Evolutionary conservation across 108 stramenopile genomes (phyloP), one percentile per base, ranked within the genome.

Genomic region (Mediolabrus comicus): DNA sequence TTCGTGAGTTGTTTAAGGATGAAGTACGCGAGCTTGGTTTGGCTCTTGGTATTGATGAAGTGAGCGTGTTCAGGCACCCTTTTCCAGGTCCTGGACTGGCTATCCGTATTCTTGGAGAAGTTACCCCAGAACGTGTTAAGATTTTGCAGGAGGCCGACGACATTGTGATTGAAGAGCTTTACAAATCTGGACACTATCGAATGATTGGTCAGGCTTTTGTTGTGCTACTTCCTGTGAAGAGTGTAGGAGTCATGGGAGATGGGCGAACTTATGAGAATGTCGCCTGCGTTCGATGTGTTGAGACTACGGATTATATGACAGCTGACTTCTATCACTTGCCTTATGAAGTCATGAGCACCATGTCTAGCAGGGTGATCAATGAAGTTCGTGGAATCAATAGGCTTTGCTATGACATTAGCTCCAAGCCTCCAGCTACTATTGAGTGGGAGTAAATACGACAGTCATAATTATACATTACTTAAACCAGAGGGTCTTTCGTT

Each of bases 81-180:
- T 99, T 99, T 82, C 99, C 99, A n/a, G 99, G 99, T 8, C 99
- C 99, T 17, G 99, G 98, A 24, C 72, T 99, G 54, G 99, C 97
- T 65, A 98, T 99, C 67, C 97, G 98, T 54, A 88, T 96, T 55
- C 65, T 98, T 26, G 96, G 95, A 33, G 92, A 93, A 71, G 90
- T 98, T 43, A 97, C 89, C 57, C 31, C 77, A 53, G 96, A 97
- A 72, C 83, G 91, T 17, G 88, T 95, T 16, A 88, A 87, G 61
- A 96, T 94, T 31, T 72, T 98, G 25, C 93, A 97, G 55, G 87
- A 96, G 67, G 99, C 99, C 12, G 99, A 98, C 69, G 96, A 85
- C 19, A 98, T 99, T 83, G 75, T 96, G 62, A 97, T 97, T 60
- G 92, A 97, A 60, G 98, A 98, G 70, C 79, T 98, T 33, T 78